A percentile compares a stretch with the other conserved stretches of the same genome.
Conservation (phyloP, 306 rosid genomes). For the Hippophae tibetana region DNA sequence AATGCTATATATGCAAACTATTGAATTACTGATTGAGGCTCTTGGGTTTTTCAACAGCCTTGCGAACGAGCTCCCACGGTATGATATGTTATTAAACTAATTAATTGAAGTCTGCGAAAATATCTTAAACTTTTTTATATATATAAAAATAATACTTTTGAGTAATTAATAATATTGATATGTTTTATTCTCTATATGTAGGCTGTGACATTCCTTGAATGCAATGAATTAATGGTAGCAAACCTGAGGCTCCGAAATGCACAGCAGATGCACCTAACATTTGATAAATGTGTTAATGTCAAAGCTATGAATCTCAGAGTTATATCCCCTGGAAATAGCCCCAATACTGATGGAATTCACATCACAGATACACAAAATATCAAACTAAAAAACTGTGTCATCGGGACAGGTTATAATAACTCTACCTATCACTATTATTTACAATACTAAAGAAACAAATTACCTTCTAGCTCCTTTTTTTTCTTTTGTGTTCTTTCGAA, state of each 20-base stretch:
- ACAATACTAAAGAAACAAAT: too few relatives aligned
- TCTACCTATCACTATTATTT: too few relatives aligned
- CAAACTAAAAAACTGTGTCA: slow-evolving; percentile 29
- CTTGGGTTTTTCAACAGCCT: slow-evolving; percentile 38
- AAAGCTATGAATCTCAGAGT: slow-evolving; percentile 33
- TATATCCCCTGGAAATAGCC: slow-evolving; percentile 58
- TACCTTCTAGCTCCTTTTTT: too few relatives aligned
- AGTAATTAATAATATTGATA: not conserved
- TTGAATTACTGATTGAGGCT: not conserved
- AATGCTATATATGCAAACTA: too few relatives aligned
- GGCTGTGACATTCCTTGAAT: slow-evolving; percentile 61
- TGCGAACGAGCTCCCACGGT: slow-evolving; percentile 70
- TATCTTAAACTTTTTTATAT: not conserved
- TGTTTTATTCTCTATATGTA: slow-evolving; percentile 12
- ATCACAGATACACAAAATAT: slow-evolving; percentile 44
- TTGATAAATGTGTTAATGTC: slow-evolving; percentile 44
- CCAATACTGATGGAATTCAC: slow-evolving; percentile 93
- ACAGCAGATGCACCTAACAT: slow-evolving; percentile 61
- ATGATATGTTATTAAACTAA: slow-evolving; percentile 19
- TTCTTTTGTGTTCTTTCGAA: too few relatives aligned
- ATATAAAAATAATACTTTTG: not conserved
- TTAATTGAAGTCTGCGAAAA: too few relatives aligned
- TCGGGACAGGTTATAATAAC: slow-evolving; percentile 47
- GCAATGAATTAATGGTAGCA: slow-evolving; percentile 40
- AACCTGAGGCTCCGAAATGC: slow-evolving; percentile 41